These are phyloP conservation scores for Trichoderma polysporum DNA, from an alignment of 2,329 filamentous ascomycete genomes.

Conservation along the genomic window DNA sequence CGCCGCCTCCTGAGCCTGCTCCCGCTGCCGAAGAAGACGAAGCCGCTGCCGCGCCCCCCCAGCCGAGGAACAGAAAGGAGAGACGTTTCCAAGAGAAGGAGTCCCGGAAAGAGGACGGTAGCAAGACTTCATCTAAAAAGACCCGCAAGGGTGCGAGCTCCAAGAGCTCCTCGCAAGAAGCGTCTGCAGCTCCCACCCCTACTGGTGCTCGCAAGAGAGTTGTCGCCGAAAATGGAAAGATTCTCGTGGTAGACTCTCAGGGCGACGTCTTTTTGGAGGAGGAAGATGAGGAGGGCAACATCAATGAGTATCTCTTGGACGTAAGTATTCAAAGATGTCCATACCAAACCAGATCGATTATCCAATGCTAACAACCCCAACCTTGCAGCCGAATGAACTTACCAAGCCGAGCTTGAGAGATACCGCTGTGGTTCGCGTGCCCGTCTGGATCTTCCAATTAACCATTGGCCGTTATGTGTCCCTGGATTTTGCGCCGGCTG, in stretches of 20 bases:
- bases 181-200: slow-evolving; percentile 56
- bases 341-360: too few species aligned
- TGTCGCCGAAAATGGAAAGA: slow-evolving; percentile 91
- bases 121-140: slow-evolving; percentile 54
- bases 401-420: slow-evolving; percentile 72
- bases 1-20: slow-evolving; percentile 45
- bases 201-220: slow-evolving; percentile 82
- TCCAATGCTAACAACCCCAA: slow-evolving; percentile 20
- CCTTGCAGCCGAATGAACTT: slow-evolving; percentile 71
- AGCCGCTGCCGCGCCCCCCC: slow-evolving; percentile 50
- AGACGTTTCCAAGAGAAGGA: slow-evolving; percentile 87
- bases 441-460: slow-evolving; percentile 66
- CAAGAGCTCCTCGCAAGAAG: slow-evolving; percentile 38
- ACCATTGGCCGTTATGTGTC: slow-evolving; percentile 52
- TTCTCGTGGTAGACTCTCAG: slow-evolving; percentile 85
- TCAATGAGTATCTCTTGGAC: slow-evolving; percentile 82
- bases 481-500: slow-evolving; percentile 36
- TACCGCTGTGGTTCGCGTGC: slow-evolving; percentile 78
- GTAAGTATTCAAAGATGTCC: slow-evolving; percentile 53
- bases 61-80: slow-evolving; percentile 77
- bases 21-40: slow-evolving; percentile 46
- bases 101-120: slow-evolving; percentile 67
- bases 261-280: slow-evolving; percentile 97
- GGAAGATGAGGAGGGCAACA: slow-evolving; percentile 79
- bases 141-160: slow-evolving; percentile 36